These are phyloP conservation scores for Aspergillus ostianus DNA, from an alignment of 495 filamentous ascomycete species.

Conservation along the genomic window DNA sequence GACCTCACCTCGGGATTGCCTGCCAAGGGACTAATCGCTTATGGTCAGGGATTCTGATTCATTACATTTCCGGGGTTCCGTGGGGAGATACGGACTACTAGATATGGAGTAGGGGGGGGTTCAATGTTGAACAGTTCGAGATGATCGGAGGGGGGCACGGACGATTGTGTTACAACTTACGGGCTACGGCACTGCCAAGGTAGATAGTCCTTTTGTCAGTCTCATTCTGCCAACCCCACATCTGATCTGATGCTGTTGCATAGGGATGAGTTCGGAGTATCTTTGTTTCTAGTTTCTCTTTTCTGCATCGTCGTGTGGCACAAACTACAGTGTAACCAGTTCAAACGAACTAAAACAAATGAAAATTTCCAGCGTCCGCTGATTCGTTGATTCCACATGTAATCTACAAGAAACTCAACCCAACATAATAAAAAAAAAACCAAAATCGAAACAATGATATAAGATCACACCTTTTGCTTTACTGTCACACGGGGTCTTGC, in stretches of 20 bases:
- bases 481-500: constrained; percentile 18
- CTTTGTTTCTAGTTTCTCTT: neutral
- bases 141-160: too few species aligned
- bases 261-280: too few species aligned
- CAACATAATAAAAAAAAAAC: constrained; percentile 16
- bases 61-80: neutral
- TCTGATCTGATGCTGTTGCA: too few species aligned
- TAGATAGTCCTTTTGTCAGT: too few species aligned
- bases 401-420: constrained; percentile 25
- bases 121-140: too few species aligned
- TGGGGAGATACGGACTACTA: neutral
- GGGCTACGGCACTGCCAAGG: too few species aligned
- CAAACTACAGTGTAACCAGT: neutral
- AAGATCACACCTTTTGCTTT: constrained; percentile 7
- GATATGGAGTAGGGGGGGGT: neutral
- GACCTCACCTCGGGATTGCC: neutral
- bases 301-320: neutral
- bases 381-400: constrained; percentile 21
- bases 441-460: constrained; percentile 15
- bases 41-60: neutral
- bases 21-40: neutral
- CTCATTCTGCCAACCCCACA: too few species aligned
- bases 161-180: too few species aligned
- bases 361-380: constrained; percentile 20
- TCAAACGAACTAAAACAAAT: constrained; percentile 14